Percentiles rank a stretch among this genome's conserved stretches.
Evolutionary conservation across 164 flowering plant genomes (phyloP).

Genomic region (Saururus chinensis): DNA sequence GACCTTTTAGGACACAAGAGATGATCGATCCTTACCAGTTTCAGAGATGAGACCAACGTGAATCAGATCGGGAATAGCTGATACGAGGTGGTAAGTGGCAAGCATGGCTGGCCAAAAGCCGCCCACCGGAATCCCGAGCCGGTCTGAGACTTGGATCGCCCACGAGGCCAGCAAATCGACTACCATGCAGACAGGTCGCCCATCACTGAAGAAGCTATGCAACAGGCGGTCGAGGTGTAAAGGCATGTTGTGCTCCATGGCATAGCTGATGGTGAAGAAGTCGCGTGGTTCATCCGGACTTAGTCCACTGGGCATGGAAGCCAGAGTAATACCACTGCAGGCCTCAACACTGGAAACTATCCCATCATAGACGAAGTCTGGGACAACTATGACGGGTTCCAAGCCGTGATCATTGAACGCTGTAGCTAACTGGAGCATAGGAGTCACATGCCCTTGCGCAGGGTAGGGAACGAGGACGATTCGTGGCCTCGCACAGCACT

Average conservation of each 20-base stretch:
- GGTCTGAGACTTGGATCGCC: slow-evolving; percentile 48
- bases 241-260: slow-evolving; percentile 73
- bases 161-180: slow-evolving; percentile 68
- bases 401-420: slow-evolving; percentile 30
- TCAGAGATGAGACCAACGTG: slow-evolving; percentile 38
- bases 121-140: slow-evolving; percentile 32
- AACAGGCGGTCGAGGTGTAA: slow-evolving; percentile 30
- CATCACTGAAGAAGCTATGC: slow-evolving; percentile 11
- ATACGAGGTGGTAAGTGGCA: slow-evolving; percentile 45
- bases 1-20: too few species aligned
- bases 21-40: slow-evolving; percentile 23
- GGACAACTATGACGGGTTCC: slow-evolving; percentile 34
- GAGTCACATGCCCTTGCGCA: slow-evolving; percentile 86
- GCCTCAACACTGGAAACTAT: slow-evolving; percentile 4
- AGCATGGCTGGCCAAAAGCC: slow-evolving; percentile 95
- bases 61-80: slow-evolving; percentile 53
- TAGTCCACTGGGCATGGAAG: slow-evolving; percentile 39
- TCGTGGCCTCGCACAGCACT: slow-evolving; percentile 16
- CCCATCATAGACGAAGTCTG: slow-evolving; percentile 41
- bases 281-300: slow-evolving; percentile 23
- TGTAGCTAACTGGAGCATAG: slow-evolving; percentile 55
- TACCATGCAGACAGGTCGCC: slow-evolving; percentile 36
- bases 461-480: slow-evolving; percentile 74
- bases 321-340: slow-evolving; percentile 8
- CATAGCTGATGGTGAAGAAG: slow-evolving; percentile 41